A percentile compares a stretch with the other conserved stretches of the same genome.
These are phyloP conservation scores for Cicer bijugum DNA, from an alignment of 306 rosid genomes.

Conservation along the genomic window DNA sequence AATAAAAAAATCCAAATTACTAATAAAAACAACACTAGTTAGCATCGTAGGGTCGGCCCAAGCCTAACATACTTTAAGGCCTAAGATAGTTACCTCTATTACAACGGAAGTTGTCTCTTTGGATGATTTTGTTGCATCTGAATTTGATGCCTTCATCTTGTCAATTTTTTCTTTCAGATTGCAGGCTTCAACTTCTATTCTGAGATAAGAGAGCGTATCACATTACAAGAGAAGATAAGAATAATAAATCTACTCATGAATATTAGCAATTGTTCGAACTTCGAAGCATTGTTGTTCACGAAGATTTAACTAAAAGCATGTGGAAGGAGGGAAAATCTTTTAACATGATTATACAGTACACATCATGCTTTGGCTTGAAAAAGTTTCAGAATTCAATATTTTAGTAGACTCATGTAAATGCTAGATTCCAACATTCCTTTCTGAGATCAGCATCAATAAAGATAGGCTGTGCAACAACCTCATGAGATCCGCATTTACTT, in stretches of 20 bases:
- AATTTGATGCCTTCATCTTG: slow-evolving; percentile 47
- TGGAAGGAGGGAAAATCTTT: slow-evolving; percentile 17
- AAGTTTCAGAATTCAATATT: slow-evolving; percentile 17
- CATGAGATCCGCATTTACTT: slow-evolving; percentile 75
- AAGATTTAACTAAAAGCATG: slow-evolving; percentile 28
- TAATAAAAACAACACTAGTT: neutral
- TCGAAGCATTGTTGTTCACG: slow-evolving; percentile 35
- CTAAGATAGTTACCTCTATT: slow-evolving; percentile 44
- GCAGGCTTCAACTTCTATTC: slow-evolving; percentile 82
- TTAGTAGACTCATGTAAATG: neutral
- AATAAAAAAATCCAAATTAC: slow-evolving; percentile 6
- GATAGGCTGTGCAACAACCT: slow-evolving; percentile 62
- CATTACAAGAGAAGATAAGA: slow-evolving; percentile 40
- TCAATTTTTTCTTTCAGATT: slow-evolving; percentile 69
- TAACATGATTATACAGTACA: slow-evolving; percentile 2
- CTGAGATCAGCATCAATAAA: neutral
- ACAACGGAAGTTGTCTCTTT: slow-evolving; percentile 42
- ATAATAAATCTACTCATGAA: slow-evolving; percentile 7
- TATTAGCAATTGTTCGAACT: slow-evolving; percentile 25
- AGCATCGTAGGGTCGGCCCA: too few species aligned
- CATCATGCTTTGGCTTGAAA: slow-evolving; percentile 12
- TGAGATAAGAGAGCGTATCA: slow-evolving; percentile 58
- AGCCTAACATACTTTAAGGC: too few species aligned
- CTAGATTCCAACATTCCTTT: neutral
- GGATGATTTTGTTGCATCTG: slow-evolving; percentile 49